A percentile compares a stretch with the other conserved stretches of the same genome.
Evolutionary conservation across 768 basidiomycete genomes (phyloP).

Genomic region (Leccinum variicolor): DNA sequence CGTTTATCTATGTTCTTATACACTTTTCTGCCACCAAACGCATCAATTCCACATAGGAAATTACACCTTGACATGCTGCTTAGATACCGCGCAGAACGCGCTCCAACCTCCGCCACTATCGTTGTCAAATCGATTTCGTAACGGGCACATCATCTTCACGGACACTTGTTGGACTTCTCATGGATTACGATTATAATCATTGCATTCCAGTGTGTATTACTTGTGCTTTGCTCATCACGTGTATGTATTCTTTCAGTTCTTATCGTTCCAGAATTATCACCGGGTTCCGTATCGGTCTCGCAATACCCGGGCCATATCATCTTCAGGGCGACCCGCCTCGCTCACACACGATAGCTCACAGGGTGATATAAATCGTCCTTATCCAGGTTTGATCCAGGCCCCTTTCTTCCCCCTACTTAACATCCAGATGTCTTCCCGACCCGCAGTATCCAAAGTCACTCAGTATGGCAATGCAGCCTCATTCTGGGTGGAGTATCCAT

Average conservation of each 20-base stretch:
- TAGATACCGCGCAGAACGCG: slow-evolving; percentile 17
- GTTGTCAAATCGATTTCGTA: slow-evolving; percentile 10
- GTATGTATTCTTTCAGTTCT: slow-evolving; percentile 5
- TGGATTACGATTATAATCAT: slow-evolving; percentile 9
- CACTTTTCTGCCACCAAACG: slow-evolving; percentile 5
- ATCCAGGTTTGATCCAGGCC: background rate
- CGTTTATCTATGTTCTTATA: slow-evolving; percentile 5
- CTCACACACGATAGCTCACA: background rate
- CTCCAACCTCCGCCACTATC: slow-evolving; percentile 6
- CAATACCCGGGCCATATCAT: slow-evolving; percentile 1
- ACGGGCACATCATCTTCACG: slow-evolving; percentile 19
- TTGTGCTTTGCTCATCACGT: slow-evolving; percentile 2
- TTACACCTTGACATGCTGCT: slow-evolving; percentile 7
- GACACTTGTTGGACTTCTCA: slow-evolving; percentile 12
- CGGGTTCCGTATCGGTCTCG: background rate
- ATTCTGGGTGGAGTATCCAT: slow-evolving; percentile 71
- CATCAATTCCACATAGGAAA: slow-evolving; percentile 1
- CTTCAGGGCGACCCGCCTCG: background rate
- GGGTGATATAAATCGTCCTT: background rate
- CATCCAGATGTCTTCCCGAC: slow-evolving; percentile 41
- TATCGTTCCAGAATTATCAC: slow-evolving; percentile 13
- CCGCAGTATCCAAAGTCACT: slow-evolving; percentile 40
- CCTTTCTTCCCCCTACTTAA: background rate
- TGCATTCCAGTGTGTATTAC: slow-evolving; percentile 3
- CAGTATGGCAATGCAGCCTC: slow-evolving; percentile 53